Evolutionary conservation across 2,329 filamentous ascomycete genomes (phyloP).

Genomic region (Penicillium sp.): DNA sequence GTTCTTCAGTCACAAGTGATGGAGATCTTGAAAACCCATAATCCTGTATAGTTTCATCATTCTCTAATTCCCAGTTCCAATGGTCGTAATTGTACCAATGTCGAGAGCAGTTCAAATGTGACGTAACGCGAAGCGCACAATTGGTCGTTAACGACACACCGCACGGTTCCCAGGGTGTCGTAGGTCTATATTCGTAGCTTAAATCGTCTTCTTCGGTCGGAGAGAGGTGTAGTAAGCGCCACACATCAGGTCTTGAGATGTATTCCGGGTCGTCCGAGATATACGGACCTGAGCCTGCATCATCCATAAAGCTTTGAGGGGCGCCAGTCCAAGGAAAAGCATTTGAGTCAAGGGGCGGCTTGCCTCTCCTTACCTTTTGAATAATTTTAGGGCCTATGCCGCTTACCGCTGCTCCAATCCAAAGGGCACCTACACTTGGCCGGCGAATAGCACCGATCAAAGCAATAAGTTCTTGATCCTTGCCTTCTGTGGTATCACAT

Average conservation of each 20-base stretch:
- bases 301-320: constrained; percentile 12
- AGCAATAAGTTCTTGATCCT: constrained; percentile 3
- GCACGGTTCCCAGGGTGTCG: constrained; percentile 7
- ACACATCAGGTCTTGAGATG: constrained; percentile 9
- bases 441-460: constrained; percentile 9
- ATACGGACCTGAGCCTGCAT: constrained; percentile 9
- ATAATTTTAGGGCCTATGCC: constrained; percentile 5
- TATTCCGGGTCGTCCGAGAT: background rate
- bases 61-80: constrained; percentile 8
- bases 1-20: background rate
- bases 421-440: constrained; percentile 5
- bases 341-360: constrained; percentile 5
- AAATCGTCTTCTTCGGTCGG: constrained; percentile 6
- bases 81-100: constrained; percentile 6
- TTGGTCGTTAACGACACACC: constrained; percentile 2
- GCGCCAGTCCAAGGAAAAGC: constrained; percentile 10
- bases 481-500: background rate
- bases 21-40: background rate
- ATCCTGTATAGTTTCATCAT: constrained; percentile 1
- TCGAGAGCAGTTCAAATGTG: constrained; percentile 7
- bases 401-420: constrained; percentile 7
- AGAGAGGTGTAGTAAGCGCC: constrained; percentile 9
- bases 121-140: constrained; percentile 9
- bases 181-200: background rate
- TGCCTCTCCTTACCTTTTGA: background rate